Evolutionary conservation across 768 basidiomycete genomes (phyloP), one percentile per base, ranked within the genome.

Genomic region (Podaxis carcinomalis): DNA sequence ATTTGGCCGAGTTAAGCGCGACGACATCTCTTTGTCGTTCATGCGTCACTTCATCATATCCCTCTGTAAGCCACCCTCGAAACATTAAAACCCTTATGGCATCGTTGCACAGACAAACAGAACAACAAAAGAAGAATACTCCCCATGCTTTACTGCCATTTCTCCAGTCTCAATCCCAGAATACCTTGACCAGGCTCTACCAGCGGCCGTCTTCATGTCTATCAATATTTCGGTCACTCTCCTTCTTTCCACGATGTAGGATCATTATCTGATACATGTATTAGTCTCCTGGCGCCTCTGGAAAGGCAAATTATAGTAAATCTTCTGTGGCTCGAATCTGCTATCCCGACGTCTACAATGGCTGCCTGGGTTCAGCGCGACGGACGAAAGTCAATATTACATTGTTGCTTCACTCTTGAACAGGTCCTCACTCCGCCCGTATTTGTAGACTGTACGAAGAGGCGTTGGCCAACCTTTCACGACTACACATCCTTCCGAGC

Each of bases 221-320:
- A 55, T 88, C 92, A 25, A 87, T 97, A 72, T 94, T 94, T 74
- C 85, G 94, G 90, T 92, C 63, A 64, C 78, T 62, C 39, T 62
- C 56, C 47, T 51, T n/a, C 55, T 58, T 47, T 57, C 53, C 27
- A 49, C 55, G 49, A 63, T 55, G 46, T 27, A 57, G 61, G 61
- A 55, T 52, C 36, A 49, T 62, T 55, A 44, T 68, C 68, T 68
- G 59, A 70, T 61, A 32, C 59, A 63, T 50, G 56, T 56, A 57
- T 63, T 69, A 94, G 93, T 56, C 77, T 96, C 25, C 74, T 97
- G 39, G 85, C 83, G 1, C 84, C 91, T 19, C 69, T 95, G 21
- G 90, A 94, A 68, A 80, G 92, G 58, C 94, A 96, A 69, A 77
- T 95, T 27, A 83, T 93, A 35, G 90, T 95, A 87, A 92, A 88